Conservation (phyloP, 805 yeast species). For the Candida namnaoensis region DNA sequence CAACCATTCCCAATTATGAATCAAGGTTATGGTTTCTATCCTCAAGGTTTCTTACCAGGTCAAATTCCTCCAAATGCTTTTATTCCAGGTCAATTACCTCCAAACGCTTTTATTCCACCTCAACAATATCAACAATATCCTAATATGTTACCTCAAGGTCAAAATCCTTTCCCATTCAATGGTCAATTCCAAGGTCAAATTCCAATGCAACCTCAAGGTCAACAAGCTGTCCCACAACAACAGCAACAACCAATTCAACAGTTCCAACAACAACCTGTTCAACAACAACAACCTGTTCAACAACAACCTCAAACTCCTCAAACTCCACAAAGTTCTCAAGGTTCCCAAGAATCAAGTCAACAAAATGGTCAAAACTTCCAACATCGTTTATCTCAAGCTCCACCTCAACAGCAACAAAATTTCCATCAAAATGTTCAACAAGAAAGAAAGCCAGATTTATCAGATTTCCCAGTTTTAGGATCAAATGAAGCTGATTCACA, state of each 20-base stretch:
- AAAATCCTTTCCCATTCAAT: slow-evolving; percentile 4
- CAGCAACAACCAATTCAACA: slow-evolving; percentile 6
- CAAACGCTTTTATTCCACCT: slow-evolving; percentile 11
- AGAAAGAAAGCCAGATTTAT: slow-evolving; percentile 18
- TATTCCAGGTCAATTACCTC: slow-evolving; percentile 15
- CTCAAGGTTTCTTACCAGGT: slow-evolving; percentile 21
- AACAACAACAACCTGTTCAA: slow-evolving; percentile 16
- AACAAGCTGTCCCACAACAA: slow-evolving; percentile 3
- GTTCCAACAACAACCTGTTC: slow-evolving; percentile 8
- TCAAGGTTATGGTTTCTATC: slow-evolving; percentile 14
- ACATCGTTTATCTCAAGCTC: slow-evolving; percentile 13
- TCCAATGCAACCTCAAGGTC: slow-evolving; percentile 2
- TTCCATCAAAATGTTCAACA: not conserved
- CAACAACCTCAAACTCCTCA: slow-evolving; percentile 3
- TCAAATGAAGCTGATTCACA: slow-evolving; percentile 24
- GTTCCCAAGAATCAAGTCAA: slow-evolving; percentile 8
- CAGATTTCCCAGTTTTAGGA: slow-evolving; percentile 51
- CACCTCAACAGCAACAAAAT: slow-evolving; percentile 13
- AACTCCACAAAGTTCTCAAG: slow-evolving; percentile 3
- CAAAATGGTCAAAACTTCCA: slow-evolving; percentile 2
- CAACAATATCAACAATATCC: slow-evolving; percentile 14
- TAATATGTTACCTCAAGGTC: slow-evolving; percentile 17
- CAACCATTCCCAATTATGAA: slow-evolving; percentile 12
- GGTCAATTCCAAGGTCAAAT: slow-evolving; percentile 1
- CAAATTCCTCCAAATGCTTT: slow-evolving; percentile 9